Conservation (phyloP, 331 rosid species). For the Cydonia oblonga region DNA sequence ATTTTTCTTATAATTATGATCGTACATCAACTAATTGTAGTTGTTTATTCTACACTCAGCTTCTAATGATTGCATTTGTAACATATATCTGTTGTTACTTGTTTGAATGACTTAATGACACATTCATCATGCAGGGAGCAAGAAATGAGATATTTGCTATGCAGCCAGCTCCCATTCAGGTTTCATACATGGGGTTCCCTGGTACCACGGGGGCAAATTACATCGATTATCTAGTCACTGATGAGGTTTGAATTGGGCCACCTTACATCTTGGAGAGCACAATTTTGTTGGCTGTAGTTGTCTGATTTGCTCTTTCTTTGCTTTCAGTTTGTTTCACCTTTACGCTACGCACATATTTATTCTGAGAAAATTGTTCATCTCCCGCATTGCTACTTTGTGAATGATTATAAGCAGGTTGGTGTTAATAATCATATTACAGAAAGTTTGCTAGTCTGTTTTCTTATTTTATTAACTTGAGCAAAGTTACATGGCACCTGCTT, state of each 20-base stretch:
- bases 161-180: constrained; percentile 99
- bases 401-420: constrained; percentile 94
- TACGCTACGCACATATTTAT: constrained; percentile 63
- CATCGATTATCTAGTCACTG: constrained; percentile 85
- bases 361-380: constrained; percentile 96
- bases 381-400: constrained; percentile 96
- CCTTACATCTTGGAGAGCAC: background rate
- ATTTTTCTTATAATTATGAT: too few relatives aligned
- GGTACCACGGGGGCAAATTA: constrained; percentile 95
- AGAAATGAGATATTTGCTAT: constrained; percentile 97
- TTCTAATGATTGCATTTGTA: background rate
- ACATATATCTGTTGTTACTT: background rate
- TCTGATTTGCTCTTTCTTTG: constrained; percentile 10
- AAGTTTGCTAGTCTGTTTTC: background rate
- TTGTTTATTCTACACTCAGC: background rate
- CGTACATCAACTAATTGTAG: background rate
- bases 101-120: background rate
- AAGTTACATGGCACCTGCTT: background rate
- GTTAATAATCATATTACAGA: background rate
- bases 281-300: background rate
- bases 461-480: background rate
- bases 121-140: constrained; percentile 60
- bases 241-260: constrained; percentile 60
- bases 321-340: constrained; percentile 88
- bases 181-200: constrained; percentile 99